A percentile compares a stretch with the other conserved stretches of the same genome.
Evolutionary conservation across 768 basidiomycete species (phyloP).

Genomic region (Nidula microcarpa): DNA sequence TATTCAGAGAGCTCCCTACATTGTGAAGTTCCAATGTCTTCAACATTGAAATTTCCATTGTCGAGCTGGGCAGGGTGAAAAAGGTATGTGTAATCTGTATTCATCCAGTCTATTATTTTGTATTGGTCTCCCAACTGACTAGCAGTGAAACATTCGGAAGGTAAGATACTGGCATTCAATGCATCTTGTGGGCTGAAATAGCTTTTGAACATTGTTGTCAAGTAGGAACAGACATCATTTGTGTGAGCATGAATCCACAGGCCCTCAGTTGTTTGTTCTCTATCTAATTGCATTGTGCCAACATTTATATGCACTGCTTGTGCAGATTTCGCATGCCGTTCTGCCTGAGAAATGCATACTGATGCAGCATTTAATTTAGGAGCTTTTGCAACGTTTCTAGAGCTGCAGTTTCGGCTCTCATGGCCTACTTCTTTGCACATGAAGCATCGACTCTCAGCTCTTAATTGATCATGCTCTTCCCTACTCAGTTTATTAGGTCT

Average conservation of each 20-base stretch:
- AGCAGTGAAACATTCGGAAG: not conserved
- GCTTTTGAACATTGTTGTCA: not conserved
- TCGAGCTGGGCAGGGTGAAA: too few relatives aligned
- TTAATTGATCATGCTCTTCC: conserved; percentile 8
- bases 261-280: not conserved
- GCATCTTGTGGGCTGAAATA: not conserved
- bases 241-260: not conserved
- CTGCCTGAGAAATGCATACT: not conserved
- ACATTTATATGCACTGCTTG: not conserved
- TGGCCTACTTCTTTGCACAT: conserved; percentile 15
- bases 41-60: too few relatives aligned
- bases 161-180: not conserved
- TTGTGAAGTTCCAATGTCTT: too few relatives aligned
- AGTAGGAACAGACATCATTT: not conserved
- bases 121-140: too few relatives aligned
- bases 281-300: not conserved
- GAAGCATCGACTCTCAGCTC: conserved; percentile 15
- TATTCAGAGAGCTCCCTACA: too few relatives aligned
- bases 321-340: not conserved
- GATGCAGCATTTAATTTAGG: conserved; percentile 4
- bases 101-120: too few relatives aligned
- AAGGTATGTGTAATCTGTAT: too few relatives aligned
- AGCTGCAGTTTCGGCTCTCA: conserved; percentile 14
- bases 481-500: conserved; percentile 1
- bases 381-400: conserved; percentile 5